Percentiles rank a stretch among this genome's conserved stretches.
Conservation (phyloP, 1,139 yeast species). For the Arxiozyma heterogenica region DNA sequence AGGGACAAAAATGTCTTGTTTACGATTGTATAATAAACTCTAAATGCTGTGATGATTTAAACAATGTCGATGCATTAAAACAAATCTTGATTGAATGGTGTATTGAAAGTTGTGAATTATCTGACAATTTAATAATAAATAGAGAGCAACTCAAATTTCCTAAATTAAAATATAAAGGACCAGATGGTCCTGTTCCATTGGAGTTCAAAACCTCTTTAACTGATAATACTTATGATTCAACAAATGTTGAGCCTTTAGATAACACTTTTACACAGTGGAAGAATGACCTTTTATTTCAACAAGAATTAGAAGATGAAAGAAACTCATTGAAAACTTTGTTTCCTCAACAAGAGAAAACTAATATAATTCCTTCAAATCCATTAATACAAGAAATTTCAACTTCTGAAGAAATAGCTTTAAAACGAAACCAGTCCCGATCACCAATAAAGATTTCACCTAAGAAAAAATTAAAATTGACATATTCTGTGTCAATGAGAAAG, state of each 20-base stretch:
- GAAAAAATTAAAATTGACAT: constrained; percentile 9
- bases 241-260: neutral
- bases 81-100: constrained; percentile 39
- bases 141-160: constrained; percentile 40
- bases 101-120: constrained; percentile 56
- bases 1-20: constrained; percentile 54
- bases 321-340: constrained; percentile 8
- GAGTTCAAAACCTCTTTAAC: neutral
- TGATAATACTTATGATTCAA: neutral
- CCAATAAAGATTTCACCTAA: neutral
- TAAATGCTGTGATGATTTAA: constrained; percentile 51
- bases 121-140: constrained; percentile 35
- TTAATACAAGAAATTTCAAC: constrained; percentile 17
- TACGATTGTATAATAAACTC: constrained; percentile 70
- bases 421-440: neutral
- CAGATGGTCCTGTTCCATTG: constrained; percentile 10
- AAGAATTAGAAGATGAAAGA: constrained; percentile 6
- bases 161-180: constrained; percentile 56
- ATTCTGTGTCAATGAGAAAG: constrained; percentile 22
- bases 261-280: constrained; percentile 9
- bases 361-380: constrained; percentile 7
- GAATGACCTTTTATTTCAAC: constrained; percentile 8
- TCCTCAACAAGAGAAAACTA: constrained; percentile 11
- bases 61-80: constrained; percentile 35
- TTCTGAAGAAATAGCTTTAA: neutral